Evolutionary conservation across 176 grass and related monocot genomes (phyloP), one percentile per base, ranked within the genome.

Genomic region (Lolium perenne): DNA sequence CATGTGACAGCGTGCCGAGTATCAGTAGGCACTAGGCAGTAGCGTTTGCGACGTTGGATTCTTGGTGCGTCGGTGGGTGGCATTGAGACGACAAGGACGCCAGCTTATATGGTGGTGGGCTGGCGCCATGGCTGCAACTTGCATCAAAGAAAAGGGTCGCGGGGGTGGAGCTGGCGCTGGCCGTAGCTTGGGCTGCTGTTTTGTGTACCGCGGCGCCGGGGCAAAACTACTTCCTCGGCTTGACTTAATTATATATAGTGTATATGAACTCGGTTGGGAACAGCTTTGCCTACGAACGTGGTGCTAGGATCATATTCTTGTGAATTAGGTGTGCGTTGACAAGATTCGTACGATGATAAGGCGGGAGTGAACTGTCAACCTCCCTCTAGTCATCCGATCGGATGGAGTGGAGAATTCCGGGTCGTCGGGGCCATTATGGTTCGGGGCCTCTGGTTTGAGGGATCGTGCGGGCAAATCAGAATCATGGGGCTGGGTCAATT

Each of bases 171-270:
- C 26, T 29, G 26, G 46, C 18, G 80, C 80, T 58, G 76, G 57
- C 77, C 57, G 11, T 79, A 3, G 87, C n/a, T 80, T 29, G 88
- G 58, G 89, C 89, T 80, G 84, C 85, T 91, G 85, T 80, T 80
- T 91, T 91, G 38, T 67, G 35, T 14, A 68, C 45, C 6, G 67
- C 57, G 87, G 76, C 61, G 65, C 77, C 54, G 38, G 45, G 38
- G 55, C 74, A 53, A 68, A 61, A 83, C 86, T 77, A 25, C 49
- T 77, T 7, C 7, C 8, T 29, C 61, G 10, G 11, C 41, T 14
- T 72, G 20, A 13, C 20, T 72, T 72, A 2, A 47, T 18, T 45
- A 71, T 29, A 29, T 29, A 29, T 67, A 66, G 0, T n/a, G n/a
- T n/a, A n/a, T n/a, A 15, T 69, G 35, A 71, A 45, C 38, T 71